Base-by-base conservation (phyloP, 345 rosid genomes). In the Syzygium grande region DNA sequence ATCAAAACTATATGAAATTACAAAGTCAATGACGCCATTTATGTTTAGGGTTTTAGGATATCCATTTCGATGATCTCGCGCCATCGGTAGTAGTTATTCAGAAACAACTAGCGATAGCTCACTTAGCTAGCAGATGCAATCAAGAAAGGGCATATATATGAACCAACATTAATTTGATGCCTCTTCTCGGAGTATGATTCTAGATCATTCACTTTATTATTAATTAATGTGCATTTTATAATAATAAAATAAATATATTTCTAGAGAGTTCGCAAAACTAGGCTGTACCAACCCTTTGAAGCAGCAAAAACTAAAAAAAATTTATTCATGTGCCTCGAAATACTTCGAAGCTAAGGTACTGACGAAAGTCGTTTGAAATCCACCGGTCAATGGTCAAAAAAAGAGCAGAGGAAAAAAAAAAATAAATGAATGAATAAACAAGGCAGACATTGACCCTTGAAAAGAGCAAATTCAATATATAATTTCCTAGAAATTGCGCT, bases 401-500 rank as follows among this genome's bases (percentile, higher is more conserved):
- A 29, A 13, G 9, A 61, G 12, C n/a, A 61, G 19, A n/a, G 19
- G 38, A n/a, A 0, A 3, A 6, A n/a, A 34, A 2, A 14, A 14
- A 9, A 17, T 7, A 15, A 1, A 0, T 0, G 34, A 30, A 3
- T 8, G 9, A 65, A 34, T 2, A 17, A 19, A 2, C 49, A 19
- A 17, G 79, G 49, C 23, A 34, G 80, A 68, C 23, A 65, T 65
- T 7, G 78, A 65, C 78, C 78, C 22, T 68, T 1, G 23, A 30
- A 17, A 68, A 2, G 46, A 34, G 79, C 79, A 68, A 38, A 38
- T 30, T 68, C 41, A 22, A 4, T 68, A 8, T 9, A 17, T 68
- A 17, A 30, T 14, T 68, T 16, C 22, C 23, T 9, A 16, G 79
- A 68, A 68, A 68, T 30, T 4, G 79, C 22, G 21, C 11, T 65